Percentiles rank a stretch among this genome's conserved stretches.
Evolutionary conservation across 2,329 filamentous ascomycete species (phyloP).

Genomic region (Phyllosticta ampelicida): DNA sequence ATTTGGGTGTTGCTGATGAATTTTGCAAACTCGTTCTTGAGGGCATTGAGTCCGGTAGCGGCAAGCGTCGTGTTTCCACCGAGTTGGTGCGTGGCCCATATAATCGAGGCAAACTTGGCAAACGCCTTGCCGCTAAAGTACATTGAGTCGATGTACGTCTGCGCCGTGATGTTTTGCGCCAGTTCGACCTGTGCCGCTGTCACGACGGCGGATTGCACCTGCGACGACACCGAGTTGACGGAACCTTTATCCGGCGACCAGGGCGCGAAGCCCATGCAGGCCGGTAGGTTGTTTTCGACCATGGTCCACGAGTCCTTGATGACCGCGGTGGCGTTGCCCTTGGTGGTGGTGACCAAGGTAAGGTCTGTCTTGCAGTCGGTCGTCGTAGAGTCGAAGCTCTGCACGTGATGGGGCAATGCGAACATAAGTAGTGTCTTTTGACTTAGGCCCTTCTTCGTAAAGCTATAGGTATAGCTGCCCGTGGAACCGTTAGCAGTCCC

Average conservation of each 20-base stretch:
- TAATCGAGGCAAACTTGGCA: constrained; percentile 35
- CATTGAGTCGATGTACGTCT: constrained; percentile 78
- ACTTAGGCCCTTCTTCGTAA: constrained; percentile 55
- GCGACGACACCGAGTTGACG: constrained; percentile 32
- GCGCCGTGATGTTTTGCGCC: constrained; percentile 59
- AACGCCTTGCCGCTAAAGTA: constrained; percentile 33
- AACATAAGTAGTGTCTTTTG: constrained; percentile 64
- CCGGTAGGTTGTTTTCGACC: constrained; percentile 59
- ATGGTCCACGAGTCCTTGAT: constrained; percentile 47
- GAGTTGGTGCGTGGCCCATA: constrained; percentile 43
- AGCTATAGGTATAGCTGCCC: constrained; percentile 66
- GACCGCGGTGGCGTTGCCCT: constrained; percentile 68
- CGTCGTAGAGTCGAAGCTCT: constrained; percentile 57
- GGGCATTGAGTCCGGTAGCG: constrained; percentile 39
- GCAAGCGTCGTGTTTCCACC: constrained; percentile 47
- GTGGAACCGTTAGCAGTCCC: constrained; percentile 32
- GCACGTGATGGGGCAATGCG: constrained; percentile 76
- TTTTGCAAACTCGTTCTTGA: constrained; percentile 39
- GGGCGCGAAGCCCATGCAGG: constrained; percentile 66
- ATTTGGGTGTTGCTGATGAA: constrained; percentile 38
- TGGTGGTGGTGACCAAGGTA: constrained; percentile 69
- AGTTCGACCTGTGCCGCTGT: constrained; percentile 59
- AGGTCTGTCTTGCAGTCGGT: constrained; percentile 42
- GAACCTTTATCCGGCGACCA: constrained; percentile 50
- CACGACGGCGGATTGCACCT: constrained; percentile 49